These are phyloP conservation scores for Euptelea pleiosperma DNA, from an alignment of 164 flowering plant species.

Conservation along the genomic window DNA sequence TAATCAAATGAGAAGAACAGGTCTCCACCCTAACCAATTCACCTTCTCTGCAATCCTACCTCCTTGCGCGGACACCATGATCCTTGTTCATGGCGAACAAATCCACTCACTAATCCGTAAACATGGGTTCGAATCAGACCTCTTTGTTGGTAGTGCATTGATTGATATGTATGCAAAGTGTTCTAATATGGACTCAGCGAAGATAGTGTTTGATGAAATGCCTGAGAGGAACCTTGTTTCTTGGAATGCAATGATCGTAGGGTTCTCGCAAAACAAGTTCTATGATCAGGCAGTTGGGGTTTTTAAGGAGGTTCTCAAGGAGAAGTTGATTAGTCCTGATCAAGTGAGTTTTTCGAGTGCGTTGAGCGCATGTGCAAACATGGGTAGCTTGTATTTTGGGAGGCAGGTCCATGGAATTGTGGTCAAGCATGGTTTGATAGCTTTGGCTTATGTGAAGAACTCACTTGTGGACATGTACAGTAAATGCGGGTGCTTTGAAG, in stretches of 20 bases:
- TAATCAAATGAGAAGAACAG: constrained; percentile 36
- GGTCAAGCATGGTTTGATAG: constrained; percentile 33
- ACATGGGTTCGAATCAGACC: constrained; percentile 38
- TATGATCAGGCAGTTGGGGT: constrained; percentile 30
- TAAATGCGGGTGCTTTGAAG: constrained; percentile 48
- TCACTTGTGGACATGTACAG: constrained; percentile 55
- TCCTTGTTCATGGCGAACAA: constrained; percentile 32
- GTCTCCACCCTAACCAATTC: constrained; percentile 46
- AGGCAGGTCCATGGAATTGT: constrained; percentile 49
- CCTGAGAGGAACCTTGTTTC: constrained; percentile 54
- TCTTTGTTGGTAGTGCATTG: constrained; percentile 53
- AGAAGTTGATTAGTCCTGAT: constrained; percentile 32
- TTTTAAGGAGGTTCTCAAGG: constrained; percentile 33
- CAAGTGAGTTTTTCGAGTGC: constrained; percentile 50
- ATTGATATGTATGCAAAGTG: constrained; percentile 57
- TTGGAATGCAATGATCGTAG: constrained; percentile 66
- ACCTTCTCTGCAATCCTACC: constrained; percentile 58
- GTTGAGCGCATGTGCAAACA: constrained; percentile 46
- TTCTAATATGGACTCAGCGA: constrained; percentile 27
- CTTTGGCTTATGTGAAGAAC: constrained; percentile 37
- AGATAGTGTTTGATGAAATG: constrained; percentile 57
- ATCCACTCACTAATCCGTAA: constrained; percentile 44
- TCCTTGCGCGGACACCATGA: constrained; percentile 33
- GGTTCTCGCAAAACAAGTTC: constrained; percentile 35
- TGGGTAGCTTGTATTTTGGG: constrained; percentile 35